Evolutionary conservation across 2,329 filamentous ascomycete genomes (phyloP).

Genomic region (Hyphodiscus sp.): DNA sequence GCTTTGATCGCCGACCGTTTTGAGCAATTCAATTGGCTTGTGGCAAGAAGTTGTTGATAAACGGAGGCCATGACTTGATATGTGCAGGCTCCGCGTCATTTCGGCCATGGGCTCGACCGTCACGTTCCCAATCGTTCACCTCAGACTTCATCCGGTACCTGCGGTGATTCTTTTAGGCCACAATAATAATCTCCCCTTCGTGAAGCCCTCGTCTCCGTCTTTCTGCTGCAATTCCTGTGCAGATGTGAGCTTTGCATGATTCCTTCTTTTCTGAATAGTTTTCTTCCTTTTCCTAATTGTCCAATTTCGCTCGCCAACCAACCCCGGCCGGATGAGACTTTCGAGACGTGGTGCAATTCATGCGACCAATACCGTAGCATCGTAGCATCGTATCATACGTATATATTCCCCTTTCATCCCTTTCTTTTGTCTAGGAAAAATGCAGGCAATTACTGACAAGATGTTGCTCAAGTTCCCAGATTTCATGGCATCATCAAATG

Average conservation of each 20-base stretch:
- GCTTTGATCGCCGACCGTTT: not conserved
- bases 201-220: not conserved
- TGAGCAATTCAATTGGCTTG: not conserved
- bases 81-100: not conserved
- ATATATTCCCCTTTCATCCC: slow-evolving; percentile 4
- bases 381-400: slow-evolving; percentile 5
- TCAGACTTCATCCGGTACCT: slow-evolving; percentile 7
- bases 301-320: slow-evolving; percentile 21
- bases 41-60: not conserved
- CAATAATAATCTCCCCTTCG: not conserved
- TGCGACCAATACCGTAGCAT: slow-evolving; percentile 12
- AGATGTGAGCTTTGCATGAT: slow-evolving; percentile 16
- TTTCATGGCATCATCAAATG: slow-evolving; percentile 27
- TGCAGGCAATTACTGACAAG: slow-evolving; percentile 24
- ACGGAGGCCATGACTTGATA: not conserved
- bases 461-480: slow-evolving; percentile 26
- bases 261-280: slow-evolving; percentile 3
- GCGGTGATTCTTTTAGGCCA: slow-evolving; percentile 1
- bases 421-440: slow-evolving; percentile 3
- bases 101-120: not conserved
- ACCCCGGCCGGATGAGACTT: slow-evolving; percentile 23
- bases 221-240: slow-evolving; percentile 1
- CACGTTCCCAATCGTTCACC: not conserved
- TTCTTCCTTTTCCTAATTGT: slow-evolving; percentile 12
- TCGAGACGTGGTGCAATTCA: slow-evolving; percentile 25